phyloP scores from a whole-genome alignment of 2,329 filamentous ascomycete species.

The Cladophialophora carrionii region DNA sequence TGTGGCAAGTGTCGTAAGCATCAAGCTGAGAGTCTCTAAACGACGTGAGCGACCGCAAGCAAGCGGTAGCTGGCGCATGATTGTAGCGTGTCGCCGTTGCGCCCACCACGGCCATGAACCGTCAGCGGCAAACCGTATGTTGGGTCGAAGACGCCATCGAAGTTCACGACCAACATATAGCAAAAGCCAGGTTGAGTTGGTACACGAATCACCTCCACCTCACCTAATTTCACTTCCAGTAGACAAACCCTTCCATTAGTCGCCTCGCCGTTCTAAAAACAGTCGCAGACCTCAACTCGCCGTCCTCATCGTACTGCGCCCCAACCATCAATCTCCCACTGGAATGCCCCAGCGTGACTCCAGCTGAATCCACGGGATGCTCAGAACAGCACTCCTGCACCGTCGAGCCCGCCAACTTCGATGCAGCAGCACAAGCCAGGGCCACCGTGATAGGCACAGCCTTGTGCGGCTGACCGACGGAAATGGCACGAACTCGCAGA shows the following conservation, averaged over 20 bases:
- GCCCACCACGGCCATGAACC: not conserved
- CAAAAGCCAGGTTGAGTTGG: not conserved
- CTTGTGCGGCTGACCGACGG: constrained; percentile 61
- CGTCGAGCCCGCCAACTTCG: not conserved
- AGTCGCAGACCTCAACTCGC: not conserved
- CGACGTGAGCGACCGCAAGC: not conserved
- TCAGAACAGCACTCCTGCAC: constrained; percentile 3
- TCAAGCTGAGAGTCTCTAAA: not conserved
- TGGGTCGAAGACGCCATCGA: not conserved
- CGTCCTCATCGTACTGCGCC: not conserved
- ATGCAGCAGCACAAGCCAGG: constrained; percentile 40
- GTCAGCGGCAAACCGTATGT: not conserved
- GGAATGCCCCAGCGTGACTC: constrained; percentile 6
- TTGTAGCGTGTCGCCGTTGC: not conserved
- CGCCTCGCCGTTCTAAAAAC: constrained; percentile 8
- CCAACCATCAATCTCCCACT: constrained; percentile 5
- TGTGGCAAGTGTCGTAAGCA: not conserved
- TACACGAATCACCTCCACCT: not conserved
- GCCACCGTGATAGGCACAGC: constrained; percentile 62
- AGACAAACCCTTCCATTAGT: constrained; percentile 1
- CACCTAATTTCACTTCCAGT: constrained; percentile 1
- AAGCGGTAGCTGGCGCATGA: too few relatives aligned
- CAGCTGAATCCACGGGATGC: not conserved
- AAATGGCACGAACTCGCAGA: constrained; percentile 54
- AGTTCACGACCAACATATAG: not conserved